Percentiles rank a stretch among this genome's conserved stretches.
Evolutionary conservation across 225 moss, liverwort and hornwort genomes (phyloP).

Genomic region (Marchantia paleacea): DNA sequence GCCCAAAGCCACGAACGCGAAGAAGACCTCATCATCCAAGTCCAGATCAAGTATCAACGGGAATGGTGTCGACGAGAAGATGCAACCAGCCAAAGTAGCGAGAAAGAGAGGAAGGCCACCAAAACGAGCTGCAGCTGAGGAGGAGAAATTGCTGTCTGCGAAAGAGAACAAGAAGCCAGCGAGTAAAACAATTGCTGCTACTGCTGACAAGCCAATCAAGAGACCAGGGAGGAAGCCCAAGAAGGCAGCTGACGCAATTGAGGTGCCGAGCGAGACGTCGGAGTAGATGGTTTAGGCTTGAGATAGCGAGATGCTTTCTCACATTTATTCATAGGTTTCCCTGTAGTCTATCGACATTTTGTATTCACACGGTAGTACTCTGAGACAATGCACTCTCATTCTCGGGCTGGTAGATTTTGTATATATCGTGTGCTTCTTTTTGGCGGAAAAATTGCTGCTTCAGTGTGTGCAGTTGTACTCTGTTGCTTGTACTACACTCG

Average conservation of each 20-base stretch:
- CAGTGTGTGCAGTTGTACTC: too few species aligned
- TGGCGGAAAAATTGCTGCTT: too few species aligned
- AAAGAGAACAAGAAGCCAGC: background rate
- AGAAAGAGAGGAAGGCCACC: background rate
- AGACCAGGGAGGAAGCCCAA: background rate
- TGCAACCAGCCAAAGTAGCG: background rate
- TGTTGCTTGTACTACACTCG: too few species aligned
- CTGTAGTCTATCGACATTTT: background rate
- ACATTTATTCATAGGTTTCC: background rate
- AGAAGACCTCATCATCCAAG: background rate
- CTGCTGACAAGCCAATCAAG: background rate
- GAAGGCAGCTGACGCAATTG: background rate
- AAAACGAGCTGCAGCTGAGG: background rate
- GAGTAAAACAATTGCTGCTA: background rate
- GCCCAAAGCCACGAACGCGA: background rate
- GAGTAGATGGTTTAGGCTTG: background rate
- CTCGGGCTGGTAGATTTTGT: background rate
- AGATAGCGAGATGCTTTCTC: background rate
- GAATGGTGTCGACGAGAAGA: background rate
- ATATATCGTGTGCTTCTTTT: background rate
- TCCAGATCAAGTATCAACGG: background rate
- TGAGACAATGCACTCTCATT: background rate
- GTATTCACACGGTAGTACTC: background rate
- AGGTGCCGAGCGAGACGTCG: too few species aligned
- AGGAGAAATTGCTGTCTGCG: background rate